Percentiles rank a stretch among this genome's conserved stretches.
These are phyloP conservation scores for Rhizodiscina lignyota DNA, from an alignment of 495 filamentous ascomycete genomes.

Conservation along the genomic window DNA sequence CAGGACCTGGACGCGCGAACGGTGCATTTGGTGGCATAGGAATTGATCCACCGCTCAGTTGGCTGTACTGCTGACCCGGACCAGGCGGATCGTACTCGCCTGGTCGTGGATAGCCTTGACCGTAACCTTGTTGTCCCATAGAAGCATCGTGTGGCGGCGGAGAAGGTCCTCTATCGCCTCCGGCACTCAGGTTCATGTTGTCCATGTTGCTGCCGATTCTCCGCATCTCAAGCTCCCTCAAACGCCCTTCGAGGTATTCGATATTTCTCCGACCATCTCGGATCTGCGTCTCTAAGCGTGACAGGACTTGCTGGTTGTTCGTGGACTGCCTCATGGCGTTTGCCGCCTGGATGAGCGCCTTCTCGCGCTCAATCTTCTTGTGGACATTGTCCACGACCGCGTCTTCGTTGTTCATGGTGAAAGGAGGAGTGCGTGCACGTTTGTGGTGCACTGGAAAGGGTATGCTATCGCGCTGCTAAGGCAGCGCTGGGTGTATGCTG, in stretches of 20 bases:
- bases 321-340: slow-evolving; percentile 90
- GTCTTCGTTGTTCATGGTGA: slow-evolving; percentile 45
- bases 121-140: slow-evolving; percentile 25
- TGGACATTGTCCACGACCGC: slow-evolving; percentile 74
- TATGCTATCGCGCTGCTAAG: too few relatives aligned
- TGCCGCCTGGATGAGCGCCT: slow-evolving; percentile 85
- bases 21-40: slow-evolving; percentile 75
- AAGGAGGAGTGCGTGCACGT: neutral
- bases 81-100: slow-evolving; percentile 36
- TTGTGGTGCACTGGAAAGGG: too few relatives aligned
- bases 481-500: too few relatives aligned
- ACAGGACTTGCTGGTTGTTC: slow-evolving; percentile 75
- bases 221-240: slow-evolving; percentile 76
- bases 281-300: slow-evolving; percentile 78
- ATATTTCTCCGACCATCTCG: slow-evolving; percentile 86
- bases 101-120: slow-evolving; percentile 16
- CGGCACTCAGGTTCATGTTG: slow-evolving; percentile 37
- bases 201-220: slow-evolving; percentile 48
- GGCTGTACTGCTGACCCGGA: slow-evolving; percentile 39
- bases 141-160: slow-evolving; percentile 29
- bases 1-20: slow-evolving; percentile 55
- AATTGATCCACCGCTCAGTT: slow-evolving; percentile 34
- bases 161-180: slow-evolving; percentile 17
- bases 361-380: slow-evolving; percentile 96
- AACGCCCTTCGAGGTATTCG: slow-evolving; percentile 78